A percentile compares a stretch with the other conserved stretches of the same genome.
Conservation (phyloP, 441 rosid genomes). For the Omphalea diandra region DNA sequence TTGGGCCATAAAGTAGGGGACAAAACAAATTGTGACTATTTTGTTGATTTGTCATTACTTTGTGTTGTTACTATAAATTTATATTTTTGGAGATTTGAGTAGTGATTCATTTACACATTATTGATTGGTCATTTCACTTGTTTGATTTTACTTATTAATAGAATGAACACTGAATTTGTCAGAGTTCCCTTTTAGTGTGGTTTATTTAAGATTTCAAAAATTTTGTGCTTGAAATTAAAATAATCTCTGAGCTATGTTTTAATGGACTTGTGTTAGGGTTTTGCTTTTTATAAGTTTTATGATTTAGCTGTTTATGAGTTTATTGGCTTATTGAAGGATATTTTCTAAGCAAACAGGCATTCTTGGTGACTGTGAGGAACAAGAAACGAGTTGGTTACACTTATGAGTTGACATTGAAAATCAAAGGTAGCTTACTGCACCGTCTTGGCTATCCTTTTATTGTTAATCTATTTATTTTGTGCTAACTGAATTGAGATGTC, state of each 20-base stretch:
- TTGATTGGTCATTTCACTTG: neutral
- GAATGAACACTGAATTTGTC: neutral
- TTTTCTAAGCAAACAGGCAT: conserved; percentile 53
- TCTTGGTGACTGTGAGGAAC: conserved; percentile 83
- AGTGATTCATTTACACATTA: neutral
- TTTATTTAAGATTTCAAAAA: too few relatives aligned
- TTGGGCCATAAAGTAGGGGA: too few relatives aligned
- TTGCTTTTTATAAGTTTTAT: neutral
- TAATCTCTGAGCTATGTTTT: too few relatives aligned
- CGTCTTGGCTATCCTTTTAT: neutral
- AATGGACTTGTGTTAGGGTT: neutral
- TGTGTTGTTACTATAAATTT: neutral
- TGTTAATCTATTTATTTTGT: neutral
- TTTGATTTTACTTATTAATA: neutral
- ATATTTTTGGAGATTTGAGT: neutral
- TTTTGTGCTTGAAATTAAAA: too few relatives aligned
- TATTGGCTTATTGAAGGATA: neutral
- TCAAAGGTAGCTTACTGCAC: conserved; percentile 45
- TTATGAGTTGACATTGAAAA: conserved; percentile 74
- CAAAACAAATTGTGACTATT: too few relatives aligned
- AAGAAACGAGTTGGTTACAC: conserved; percentile 88
- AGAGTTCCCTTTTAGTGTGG: too few relatives aligned
- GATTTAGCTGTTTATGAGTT: neutral
- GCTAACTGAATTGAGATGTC: conserved; percentile 4
- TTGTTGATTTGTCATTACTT: neutral